Conservation (phyloP, 441 rosid genomes). For the Populus hybrid region DNA sequence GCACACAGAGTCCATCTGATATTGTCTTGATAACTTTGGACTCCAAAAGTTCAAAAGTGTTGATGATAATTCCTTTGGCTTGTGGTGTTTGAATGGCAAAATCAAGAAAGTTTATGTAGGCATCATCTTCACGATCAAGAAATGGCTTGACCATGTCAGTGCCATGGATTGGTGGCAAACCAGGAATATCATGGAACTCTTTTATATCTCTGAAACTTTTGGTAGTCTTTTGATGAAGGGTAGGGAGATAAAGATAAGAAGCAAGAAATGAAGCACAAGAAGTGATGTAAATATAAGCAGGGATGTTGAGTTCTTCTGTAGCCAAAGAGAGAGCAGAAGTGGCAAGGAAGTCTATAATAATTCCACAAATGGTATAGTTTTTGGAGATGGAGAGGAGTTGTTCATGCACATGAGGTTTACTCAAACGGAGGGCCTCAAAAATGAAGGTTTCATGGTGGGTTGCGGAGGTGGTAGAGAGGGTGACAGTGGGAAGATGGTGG, state of each 20-base stretch:
- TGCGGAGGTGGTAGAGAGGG: slow-evolving; percentile 11
- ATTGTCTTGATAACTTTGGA: slow-evolving; percentile 20
- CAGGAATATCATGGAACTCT: slow-evolving; percentile 18
- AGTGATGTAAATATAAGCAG: slow-evolving; percentile 29
- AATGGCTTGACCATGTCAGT: slow-evolving; percentile 16
- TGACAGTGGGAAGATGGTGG: slow-evolving; percentile 5
- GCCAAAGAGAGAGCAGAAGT: slow-evolving; percentile 18
- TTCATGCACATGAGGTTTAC: slow-evolving; percentile 34
- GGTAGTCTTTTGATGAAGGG: slow-evolving; percentile 17
- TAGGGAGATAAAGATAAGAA: slow-evolving; percentile 20
- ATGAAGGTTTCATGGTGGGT: slow-evolving; percentile 26
- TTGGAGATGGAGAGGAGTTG: slow-evolving; percentile 18
- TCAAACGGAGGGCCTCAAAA: slow-evolving; percentile 24
- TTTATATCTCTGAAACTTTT: slow-evolving; percentile 20
- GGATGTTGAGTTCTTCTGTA: slow-evolving; percentile 20
- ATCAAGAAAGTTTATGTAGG: slow-evolving; percentile 14
- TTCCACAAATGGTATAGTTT: slow-evolving; percentile 3
- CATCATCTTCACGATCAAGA: slow-evolving; percentile 17
- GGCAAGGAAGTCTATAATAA: slow-evolving; percentile 30
- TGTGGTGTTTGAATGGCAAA: neutral
- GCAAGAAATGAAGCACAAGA: slow-evolving; percentile 23
- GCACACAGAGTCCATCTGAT: slow-evolving; percentile 20
- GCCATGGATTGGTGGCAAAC: slow-evolving; percentile 21
- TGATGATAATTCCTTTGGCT: slow-evolving; percentile 26
- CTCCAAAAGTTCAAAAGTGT: slow-evolving; percentile 35